Evolutionary conservation across 805 yeast genomes (phyloP).

Genomic region (Spathaspora boniae): DNA sequence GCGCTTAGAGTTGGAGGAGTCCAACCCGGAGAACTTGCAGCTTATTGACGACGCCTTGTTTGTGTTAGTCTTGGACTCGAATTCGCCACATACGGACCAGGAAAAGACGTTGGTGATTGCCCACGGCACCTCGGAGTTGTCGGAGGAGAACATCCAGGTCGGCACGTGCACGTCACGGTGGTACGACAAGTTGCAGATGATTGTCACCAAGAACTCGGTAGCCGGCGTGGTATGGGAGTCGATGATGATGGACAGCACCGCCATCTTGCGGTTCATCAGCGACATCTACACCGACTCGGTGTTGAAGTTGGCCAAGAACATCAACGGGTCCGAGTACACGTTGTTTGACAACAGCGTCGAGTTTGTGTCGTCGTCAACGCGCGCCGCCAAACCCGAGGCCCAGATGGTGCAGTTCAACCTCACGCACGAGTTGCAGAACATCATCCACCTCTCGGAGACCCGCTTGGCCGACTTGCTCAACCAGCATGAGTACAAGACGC

Average conservation of each 20-base stretch:
- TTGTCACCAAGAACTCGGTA: slow-evolving; percentile 52
- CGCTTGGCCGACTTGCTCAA: slow-evolving; percentile 54
- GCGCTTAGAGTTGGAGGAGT: slow-evolving; percentile 36
- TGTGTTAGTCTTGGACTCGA: slow-evolving; percentile 49
- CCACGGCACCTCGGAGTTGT: slow-evolving; percentile 48
- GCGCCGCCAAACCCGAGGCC: slow-evolving; percentile 36
- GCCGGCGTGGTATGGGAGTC: slow-evolving; percentile 62
- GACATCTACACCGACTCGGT: slow-evolving; percentile 59
- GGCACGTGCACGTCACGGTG: slow-evolving; percentile 60
- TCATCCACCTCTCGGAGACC: slow-evolving; percentile 55
- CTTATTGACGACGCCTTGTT: slow-evolving; percentile 49
- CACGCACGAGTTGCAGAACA: slow-evolving; percentile 45
- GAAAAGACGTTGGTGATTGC: slow-evolving; percentile 49
- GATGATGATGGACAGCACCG: slow-evolving; percentile 55
- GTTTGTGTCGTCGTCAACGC: slow-evolving; percentile 39
- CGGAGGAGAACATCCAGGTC: slow-evolving; percentile 43
- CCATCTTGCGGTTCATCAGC: slow-evolving; percentile 52
- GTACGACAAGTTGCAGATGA: slow-evolving; percentile 56
- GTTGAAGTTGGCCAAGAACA: slow-evolving; percentile 52
- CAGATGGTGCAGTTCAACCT: slow-evolving; percentile 29
- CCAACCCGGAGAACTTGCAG: slow-evolving; percentile 34
- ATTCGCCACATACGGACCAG: slow-evolving; percentile 43
- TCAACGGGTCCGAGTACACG: slow-evolving; percentile 55
- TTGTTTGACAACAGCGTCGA: slow-evolving; percentile 40
- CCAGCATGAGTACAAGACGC: slow-evolving; percentile 53